Conservation (phyloP, 768 basidiomycete species). For the Boletales sp. region DNA sequence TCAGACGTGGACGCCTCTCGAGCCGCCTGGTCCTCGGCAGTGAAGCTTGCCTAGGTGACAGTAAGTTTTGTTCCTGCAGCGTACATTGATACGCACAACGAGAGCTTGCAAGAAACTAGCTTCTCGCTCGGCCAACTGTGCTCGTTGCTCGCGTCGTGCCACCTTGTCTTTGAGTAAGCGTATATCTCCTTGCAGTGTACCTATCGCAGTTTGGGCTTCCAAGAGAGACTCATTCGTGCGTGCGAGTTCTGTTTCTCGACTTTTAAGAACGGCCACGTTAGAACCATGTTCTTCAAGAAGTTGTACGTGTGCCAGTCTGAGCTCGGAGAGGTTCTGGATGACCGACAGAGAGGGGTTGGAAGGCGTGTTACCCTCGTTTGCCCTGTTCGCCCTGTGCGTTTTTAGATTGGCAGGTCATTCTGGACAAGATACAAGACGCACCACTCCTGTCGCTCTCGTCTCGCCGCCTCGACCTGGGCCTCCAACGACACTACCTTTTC, state of each 20-base stretch:
- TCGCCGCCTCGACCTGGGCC: conserved; percentile 60
- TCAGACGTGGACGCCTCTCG: conserved; percentile 25
- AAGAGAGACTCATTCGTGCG: conserved; percentile 36
- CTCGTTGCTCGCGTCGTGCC: conserved; percentile 35
- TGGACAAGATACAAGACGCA: conserved; percentile 21
- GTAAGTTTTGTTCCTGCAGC: neutral
- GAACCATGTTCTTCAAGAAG: conserved; percentile 68
- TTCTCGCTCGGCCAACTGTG: conserved; percentile 53
- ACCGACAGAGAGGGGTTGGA: conserved; percentile 50
- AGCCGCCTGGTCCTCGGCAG: conserved; percentile 49
- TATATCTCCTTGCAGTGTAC: conserved; percentile 35
- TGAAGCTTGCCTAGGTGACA: conserved; percentile 52
- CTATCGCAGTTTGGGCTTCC: conserved; percentile 34
- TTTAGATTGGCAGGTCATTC: conserved; percentile 2
- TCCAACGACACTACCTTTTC: conserved; percentile 55
- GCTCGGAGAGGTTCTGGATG: conserved; percentile 53
- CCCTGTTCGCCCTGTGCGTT: conserved; percentile 35
- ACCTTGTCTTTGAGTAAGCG: conserved; percentile 38
- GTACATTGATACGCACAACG: conserved; percentile 44
- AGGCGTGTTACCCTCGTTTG: conserved; percentile 32
- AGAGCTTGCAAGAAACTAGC: conserved; percentile 64
- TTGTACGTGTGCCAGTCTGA: conserved; percentile 60
- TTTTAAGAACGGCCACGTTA: conserved; percentile 47
- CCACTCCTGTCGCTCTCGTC: conserved; percentile 58
- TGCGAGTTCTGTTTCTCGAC: conserved; percentile 50